Evolutionary conservation across 805 yeast species (phyloP).

Genomic region (Hanseniaspora lachancei): DNA sequence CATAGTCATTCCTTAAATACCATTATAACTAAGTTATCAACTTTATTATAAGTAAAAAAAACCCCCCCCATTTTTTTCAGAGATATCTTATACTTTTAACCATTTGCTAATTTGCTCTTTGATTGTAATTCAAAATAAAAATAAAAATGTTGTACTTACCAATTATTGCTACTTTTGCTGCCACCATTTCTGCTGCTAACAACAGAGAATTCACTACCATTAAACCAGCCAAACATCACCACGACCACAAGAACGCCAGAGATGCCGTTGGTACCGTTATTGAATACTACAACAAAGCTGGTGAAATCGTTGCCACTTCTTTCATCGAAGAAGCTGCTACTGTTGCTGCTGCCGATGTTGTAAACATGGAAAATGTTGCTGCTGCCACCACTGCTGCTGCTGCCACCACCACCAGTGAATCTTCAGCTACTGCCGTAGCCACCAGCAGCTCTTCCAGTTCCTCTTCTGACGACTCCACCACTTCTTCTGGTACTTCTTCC

Average conservation of each 20-base stretch:
- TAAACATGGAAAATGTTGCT: slow-evolving; percentile 15
- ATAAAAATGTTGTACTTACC: slow-evolving; percentile 11
- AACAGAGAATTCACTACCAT: slow-evolving; percentile 21
- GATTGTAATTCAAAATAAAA: background rate
- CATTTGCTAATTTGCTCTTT: background rate
- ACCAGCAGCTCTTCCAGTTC: slow-evolving; percentile 20
- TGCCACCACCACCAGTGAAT: slow-evolving; percentile 19
- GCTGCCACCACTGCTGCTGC: slow-evolving; percentile 17
- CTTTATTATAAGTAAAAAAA: background rate
- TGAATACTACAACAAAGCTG: slow-evolving; percentile 24
- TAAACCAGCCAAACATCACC: slow-evolving; percentile 19
- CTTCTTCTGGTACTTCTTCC: slow-evolving; percentile 43
- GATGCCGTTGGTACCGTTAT: slow-evolving; percentile 21
- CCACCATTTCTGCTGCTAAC: slow-evolving; percentile 20
- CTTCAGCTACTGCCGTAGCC: slow-evolving; percentile 19
- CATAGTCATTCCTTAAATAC: slow-evolving; percentile 9
- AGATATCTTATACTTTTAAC: background rate
- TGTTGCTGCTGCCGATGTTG: slow-evolving; percentile 24
- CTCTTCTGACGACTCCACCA: slow-evolving; percentile 34
- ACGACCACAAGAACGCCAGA: slow-evolving; percentile 20
- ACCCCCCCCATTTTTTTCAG: too few relatives aligned
- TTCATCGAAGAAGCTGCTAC: slow-evolving; percentile 23
- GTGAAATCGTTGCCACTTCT: slow-evolving; percentile 20
- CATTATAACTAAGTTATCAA: background rate
- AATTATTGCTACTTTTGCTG: slow-evolving; percentile 15